Base-by-base conservation (phyloP, 163 green algal genomes). In the Chloromonas sp. region DNA sequence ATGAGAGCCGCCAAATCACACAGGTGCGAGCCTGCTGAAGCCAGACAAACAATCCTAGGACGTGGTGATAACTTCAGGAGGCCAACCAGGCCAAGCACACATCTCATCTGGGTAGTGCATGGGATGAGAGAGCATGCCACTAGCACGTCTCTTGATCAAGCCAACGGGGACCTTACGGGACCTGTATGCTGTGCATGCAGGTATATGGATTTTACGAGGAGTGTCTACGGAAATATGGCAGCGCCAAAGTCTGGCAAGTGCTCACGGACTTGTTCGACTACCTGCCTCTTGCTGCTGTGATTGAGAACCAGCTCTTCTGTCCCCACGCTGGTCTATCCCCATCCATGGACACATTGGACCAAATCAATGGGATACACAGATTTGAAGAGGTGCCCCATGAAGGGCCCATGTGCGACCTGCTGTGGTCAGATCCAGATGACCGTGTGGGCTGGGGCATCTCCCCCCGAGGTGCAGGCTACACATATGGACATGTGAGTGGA, bases 261-360 rank as follows among this genome's bases (percentile, higher is more conserved):
- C 98, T 98, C 86, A 99, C 96, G 36, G 97, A 99, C 92, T 88
- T 99, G 5, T 99, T 99, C 89, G 97, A 99, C 89, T 98, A 97
- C 88, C 91, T 99, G 15, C 94, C 94, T 2, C 87, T 98, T n/a
- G 92, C 94, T 60, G 94, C 94, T 60, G 89, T 97, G 70, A 94
- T 96, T 77, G 92, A 95, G 85, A 93, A 91, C 84, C 89, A 93
- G 91, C 94, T 98, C 15, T 98, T 99, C 92, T 98, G 96, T 90
- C 94, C 98, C 15, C 97, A 99, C 87, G 91, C 91, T 57, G 97
- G 97, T 11, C 92, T 99, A 60, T 98, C 95, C 57, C 97, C 97
- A 2, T 97, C 94, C 58, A 95, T 99, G 90, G 97, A 97, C 85
- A 98, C 97, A 0, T 88, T 99, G 80, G 96, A 99, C 86, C 95